Percentiles rank a stretch among this genome's conserved stretches.
Evolutionary conservation across 805 yeast species (phyloP).

Genomic region (Vanderwaltozyma polyspora): DNA sequence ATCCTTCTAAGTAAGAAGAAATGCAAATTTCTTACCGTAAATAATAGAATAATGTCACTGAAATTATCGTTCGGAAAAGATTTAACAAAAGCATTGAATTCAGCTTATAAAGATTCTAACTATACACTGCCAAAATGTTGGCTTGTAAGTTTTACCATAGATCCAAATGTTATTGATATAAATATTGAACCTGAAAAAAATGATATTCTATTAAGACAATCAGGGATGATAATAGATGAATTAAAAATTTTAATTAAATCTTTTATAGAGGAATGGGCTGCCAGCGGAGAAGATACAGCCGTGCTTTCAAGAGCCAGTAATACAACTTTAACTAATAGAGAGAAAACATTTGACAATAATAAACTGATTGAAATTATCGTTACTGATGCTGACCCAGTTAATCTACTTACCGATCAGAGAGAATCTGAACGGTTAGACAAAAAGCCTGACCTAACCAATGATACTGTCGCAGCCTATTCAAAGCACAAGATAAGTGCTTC

Average conservation of each 20-base stretch:
- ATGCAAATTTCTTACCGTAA: conserved; percentile 26
- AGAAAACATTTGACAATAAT: too few species aligned
- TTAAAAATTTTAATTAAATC: neutral
- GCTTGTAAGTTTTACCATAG: conserved; percentile 24
- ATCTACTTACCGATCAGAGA: too few species aligned
- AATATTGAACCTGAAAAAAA: conserved; percentile 37
- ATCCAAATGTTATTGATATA: conserved; percentile 24
- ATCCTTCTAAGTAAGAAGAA: conserved; percentile 13
- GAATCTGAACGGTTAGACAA: too few species aligned
- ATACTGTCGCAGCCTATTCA: too few species aligned
- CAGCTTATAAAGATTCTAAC: conserved; percentile 15
- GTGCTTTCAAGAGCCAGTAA: too few species aligned
- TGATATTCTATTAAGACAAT: conserved; percentile 26
- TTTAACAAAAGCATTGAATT: conserved; percentile 16
- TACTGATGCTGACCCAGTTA: too few species aligned
- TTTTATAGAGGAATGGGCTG: neutral
- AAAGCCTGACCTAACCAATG: too few species aligned
- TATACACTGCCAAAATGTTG: conserved; percentile 27
- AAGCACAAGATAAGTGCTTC: too few species aligned
- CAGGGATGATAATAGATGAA: neutral
- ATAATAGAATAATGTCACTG: conserved; percentile 25
- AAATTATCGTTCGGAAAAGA: conserved; percentile 25
- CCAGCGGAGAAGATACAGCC: neutral
- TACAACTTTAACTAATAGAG: too few species aligned
- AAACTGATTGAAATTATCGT: too few species aligned